These are phyloP conservation scores for Boletus reticuloceps DNA, from an alignment of 768 basidiomycete genomes.

Conservation along the genomic window DNA sequence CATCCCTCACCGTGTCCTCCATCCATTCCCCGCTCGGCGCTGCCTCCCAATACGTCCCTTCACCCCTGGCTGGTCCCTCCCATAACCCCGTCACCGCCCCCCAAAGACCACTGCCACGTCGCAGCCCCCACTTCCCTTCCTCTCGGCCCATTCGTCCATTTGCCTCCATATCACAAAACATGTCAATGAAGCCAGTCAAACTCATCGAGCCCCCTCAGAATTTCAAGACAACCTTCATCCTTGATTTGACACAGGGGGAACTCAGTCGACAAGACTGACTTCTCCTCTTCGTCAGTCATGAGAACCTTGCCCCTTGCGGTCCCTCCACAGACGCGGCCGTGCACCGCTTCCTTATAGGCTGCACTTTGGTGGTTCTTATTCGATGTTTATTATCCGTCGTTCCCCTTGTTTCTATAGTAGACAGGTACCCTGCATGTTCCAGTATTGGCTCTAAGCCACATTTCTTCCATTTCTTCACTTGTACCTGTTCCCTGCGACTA, in stretches of 20 bases:
- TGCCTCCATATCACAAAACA: conserved; percentile 47
- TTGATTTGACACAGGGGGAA: conserved; percentile 82
- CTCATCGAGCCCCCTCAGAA: conserved; percentile 78
- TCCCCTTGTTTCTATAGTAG: conserved; percentile 18
- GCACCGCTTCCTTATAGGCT: neutral
- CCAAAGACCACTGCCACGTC: conserved; percentile 37
- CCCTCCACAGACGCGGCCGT: neutral
- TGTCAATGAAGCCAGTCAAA: conserved; percentile 55
- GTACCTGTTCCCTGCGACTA: neutral
- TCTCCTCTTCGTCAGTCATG: neutral
- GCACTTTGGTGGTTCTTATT: conserved; percentile 17
- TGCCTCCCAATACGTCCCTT: conserved; percentile 49
- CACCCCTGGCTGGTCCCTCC: conserved; percentile 54
- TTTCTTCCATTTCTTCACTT: neutral
- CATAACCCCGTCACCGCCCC: conserved; percentile 31
- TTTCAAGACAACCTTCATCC: conserved; percentile 65
- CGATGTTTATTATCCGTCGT: conserved; percentile 18
- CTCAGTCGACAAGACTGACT: conserved; percentile 64
- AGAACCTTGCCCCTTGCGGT: neutral
- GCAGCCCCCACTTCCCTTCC: conserved; percentile 55
- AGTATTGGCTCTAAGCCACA: conserved; percentile 8
- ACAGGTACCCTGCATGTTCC: conserved; percentile 10
- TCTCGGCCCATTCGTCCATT: conserved; percentile 82
- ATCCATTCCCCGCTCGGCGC: conserved; percentile 25
- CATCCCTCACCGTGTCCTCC: conserved; percentile 44